A percentile compares a stretch with the other conserved stretches of the same genome.
Evolutionary conservation across 148 eudicot genomes (phyloP).

Genomic region (Rhododendron simsii): DNA sequence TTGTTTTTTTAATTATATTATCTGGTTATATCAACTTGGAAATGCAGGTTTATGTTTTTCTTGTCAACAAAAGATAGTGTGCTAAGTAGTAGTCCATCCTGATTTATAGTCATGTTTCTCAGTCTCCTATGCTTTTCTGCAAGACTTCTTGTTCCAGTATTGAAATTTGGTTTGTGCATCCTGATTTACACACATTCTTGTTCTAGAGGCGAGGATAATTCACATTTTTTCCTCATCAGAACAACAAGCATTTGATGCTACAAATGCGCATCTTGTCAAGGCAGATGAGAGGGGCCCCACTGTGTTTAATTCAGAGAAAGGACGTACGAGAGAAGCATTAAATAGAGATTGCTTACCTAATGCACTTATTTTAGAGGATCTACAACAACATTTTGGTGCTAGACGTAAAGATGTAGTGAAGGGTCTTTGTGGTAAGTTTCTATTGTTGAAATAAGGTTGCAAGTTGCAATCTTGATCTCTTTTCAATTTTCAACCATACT

Average conservation of each 20-base stretch:
- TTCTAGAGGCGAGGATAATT: neutral
- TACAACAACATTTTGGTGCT: neutral
- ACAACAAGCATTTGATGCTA: neutral
- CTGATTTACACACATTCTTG: too few species aligned
- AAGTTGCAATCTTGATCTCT: neutral
- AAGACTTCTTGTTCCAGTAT: neutral
- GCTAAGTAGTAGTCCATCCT: neutral
- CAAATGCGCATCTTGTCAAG: neutral
- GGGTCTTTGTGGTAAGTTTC: neutral
- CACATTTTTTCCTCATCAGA: neutral
- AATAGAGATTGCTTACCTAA: neutral
- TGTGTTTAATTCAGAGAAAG: neutral
- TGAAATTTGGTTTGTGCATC: neutral
- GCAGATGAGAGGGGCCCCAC: neutral
- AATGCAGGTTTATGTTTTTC: neutral
- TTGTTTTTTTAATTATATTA: neutral
- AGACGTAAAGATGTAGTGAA: neutral
- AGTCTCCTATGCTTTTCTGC: neutral
- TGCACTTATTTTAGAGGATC: neutral
- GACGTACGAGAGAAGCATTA: neutral
- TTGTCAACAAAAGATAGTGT: neutral
- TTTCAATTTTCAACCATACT: neutral
- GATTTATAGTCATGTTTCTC: neutral
- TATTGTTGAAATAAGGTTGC: neutral
- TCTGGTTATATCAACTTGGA: neutral